Percentiles rank a stretch among this genome's conserved stretches.
These are phyloP conservation scores for Epithele typhae DNA, from an alignment of 768 basidiomycete genomes.

Conservation along the genomic window DNA sequence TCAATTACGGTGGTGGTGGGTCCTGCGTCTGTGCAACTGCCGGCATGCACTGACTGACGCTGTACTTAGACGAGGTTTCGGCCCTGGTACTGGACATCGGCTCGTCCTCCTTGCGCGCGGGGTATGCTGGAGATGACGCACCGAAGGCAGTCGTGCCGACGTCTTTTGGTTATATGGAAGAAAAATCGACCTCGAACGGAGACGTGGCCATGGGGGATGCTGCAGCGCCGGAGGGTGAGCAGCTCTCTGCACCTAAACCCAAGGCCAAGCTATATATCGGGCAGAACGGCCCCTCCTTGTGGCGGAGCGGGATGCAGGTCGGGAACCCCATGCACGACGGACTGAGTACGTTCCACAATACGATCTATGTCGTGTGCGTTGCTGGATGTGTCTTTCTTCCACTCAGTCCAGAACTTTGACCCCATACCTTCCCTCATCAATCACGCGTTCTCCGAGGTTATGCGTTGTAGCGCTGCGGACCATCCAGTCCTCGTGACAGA, in stretches of 20 bases:
- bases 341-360: slow-evolving; percentile 58
- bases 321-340: slow-evolving; percentile 81
- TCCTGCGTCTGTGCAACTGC: neutral
- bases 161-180: slow-evolving; percentile 70
- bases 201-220: slow-evolving; percentile 58
- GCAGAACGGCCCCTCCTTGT: slow-evolving; percentile 84
- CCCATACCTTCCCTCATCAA: slow-evolving; percentile 67
- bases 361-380: neutral
- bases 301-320: slow-evolving; percentile 88
- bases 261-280: slow-evolving; percentile 70
- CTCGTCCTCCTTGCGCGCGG: slow-evolving; percentile 82
- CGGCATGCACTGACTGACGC: neutral
- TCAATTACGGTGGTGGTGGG: slow-evolving; percentile 85
- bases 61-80: slow-evolving; percentile 84
- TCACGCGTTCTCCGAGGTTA: slow-evolving; percentile 71
- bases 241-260: slow-evolving; percentile 30
- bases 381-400: neutral
- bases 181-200: slow-evolving; percentile 33
- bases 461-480: slow-evolving; percentile 74
- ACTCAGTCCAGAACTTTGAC: slow-evolving; percentile 69
- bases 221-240: slow-evolving; percentile 30
- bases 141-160: slow-evolving; percentile 92
- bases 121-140: slow-evolving; percentile 96
- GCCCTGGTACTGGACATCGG: slow-evolving; percentile 96
- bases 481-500: slow-evolving; percentile 94